phyloP scores from a whole-genome alignment of 2,329 filamentous ascomycete genomes.

The Aspergillus sp. region DNA sequence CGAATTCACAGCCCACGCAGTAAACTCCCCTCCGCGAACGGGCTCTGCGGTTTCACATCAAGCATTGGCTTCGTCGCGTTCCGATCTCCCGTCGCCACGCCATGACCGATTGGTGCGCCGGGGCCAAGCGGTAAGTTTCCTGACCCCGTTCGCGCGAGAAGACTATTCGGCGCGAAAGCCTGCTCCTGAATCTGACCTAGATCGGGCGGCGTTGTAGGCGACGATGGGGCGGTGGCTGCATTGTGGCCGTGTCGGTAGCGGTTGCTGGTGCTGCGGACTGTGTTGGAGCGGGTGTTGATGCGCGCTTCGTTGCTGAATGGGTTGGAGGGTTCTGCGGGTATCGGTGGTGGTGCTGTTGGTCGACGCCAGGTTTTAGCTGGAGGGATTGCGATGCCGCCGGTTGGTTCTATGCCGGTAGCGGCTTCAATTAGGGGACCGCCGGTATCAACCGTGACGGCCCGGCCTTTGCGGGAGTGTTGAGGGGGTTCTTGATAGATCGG shows the following conservation, averaged over 20 bases:
- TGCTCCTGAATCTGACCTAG: constrained; percentile 4
- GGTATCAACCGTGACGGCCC: constrained; percentile 45
- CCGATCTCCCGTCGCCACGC: constrained; percentile 41
- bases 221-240: constrained; percentile 8
- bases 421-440: constrained; percentile 42
- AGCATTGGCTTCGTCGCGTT: constrained; percentile 43
- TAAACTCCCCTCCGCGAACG: constrained; percentile 48
- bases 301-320: constrained; percentile 13
- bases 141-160: constrained; percentile 32
- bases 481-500: constrained; percentile 65
- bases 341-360: constrained; percentile 17
- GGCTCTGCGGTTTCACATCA: constrained; percentile 41
- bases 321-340: constrained; percentile 10
- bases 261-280: constrained; percentile 29
- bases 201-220: constrained; percentile 14
- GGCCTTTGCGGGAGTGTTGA: constrained; percentile 34
- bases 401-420: constrained; percentile 41
- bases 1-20: constrained; percentile 30
- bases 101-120: constrained; percentile 32
- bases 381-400: constrained; percentile 36
- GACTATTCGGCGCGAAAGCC: constrained; percentile 37
- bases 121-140: constrained; percentile 16
- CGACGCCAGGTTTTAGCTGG: constrained; percentile 42
- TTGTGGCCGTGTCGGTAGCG: constrained; percentile 12
- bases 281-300: constrained; percentile 36